Percentiles rank a stretch among this genome's conserved stretches.
Conservation (phyloP, 805 yeast genomes). For the Metschnikowia noctiluminum region DNA sequence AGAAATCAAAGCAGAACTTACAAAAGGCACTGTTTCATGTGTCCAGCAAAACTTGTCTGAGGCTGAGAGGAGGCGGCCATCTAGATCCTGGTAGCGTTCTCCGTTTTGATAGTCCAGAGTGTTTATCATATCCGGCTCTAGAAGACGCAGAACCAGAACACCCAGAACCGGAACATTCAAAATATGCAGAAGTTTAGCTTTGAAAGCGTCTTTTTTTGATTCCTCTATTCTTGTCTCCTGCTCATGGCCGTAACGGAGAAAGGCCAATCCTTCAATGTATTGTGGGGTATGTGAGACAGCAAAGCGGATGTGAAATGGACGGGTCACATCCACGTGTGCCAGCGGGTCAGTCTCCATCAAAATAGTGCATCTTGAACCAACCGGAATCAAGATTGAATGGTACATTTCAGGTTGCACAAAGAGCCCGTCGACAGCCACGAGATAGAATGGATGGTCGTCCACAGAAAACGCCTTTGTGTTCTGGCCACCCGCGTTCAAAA, state of each 20-base stretch:
- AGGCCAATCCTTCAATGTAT: conserved; percentile 25
- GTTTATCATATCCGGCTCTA: no score
- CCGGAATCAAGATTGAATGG: conserved; percentile 28
- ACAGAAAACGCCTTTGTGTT: conserved; percentile 31
- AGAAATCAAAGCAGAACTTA: conserved; percentile 1
- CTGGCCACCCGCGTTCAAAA: conserved; percentile 34
- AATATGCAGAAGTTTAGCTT: no score
- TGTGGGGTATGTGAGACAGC: conserved; percentile 29
- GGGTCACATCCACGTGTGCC: conserved; percentile 15
- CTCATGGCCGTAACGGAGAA: conserved; percentile 21
- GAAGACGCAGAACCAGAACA: no score
- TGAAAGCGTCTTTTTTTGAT: no score
- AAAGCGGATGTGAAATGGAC: conserved; percentile 26
- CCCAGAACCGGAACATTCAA: no score
- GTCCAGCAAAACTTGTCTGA: conserved; percentile 16
- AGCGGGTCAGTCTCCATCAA: conserved; percentile 22
- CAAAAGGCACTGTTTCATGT: conserved; percentile 20
- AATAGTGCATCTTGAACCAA: conserved; percentile 29
- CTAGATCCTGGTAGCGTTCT: conserved; percentile 19
- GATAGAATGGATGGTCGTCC: conserved; percentile 29
- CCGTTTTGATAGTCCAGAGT: conserved; percentile 16
- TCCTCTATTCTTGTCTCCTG: no score
- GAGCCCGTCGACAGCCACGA: conserved; percentile 32
- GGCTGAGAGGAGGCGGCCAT: conserved; percentile 17
- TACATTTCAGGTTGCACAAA: conserved; percentile 24